Percentiles rank a stretch among this genome's conserved stretches.
Evolutionary conservation across 768 basidiomycete species (phyloP).

Genomic region (Boletus fagicola): DNA sequence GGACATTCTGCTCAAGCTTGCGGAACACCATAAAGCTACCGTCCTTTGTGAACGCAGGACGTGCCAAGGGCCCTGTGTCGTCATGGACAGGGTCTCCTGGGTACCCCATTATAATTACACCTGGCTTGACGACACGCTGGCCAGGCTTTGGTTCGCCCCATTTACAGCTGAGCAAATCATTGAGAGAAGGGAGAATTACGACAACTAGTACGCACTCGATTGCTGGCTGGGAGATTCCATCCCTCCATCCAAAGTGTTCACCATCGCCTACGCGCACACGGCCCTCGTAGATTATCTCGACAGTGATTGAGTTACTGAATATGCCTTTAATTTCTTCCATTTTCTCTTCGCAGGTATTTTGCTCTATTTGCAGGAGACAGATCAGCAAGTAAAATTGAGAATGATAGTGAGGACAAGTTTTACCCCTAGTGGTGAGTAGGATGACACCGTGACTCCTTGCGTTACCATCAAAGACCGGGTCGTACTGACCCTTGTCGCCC

Average conservation of each 20-base stretch:
- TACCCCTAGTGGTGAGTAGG: neutral
- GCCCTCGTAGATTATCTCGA: neutral
- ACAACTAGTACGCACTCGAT: neutral
- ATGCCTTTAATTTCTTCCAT: neutral
- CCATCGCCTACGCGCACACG: neutral
- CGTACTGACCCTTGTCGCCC: neutral
- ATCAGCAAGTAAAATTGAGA: neutral
- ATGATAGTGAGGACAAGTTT: neutral
- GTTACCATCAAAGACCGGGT: neutral
- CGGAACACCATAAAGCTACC: neutral
- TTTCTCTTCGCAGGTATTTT: neutral
- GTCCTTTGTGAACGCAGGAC: neutral
- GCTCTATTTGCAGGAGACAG: neutral
- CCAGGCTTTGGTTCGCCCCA: neutral
- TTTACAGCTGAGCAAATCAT: neutral
- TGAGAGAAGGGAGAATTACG: neutral
- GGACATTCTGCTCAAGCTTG: neutral
- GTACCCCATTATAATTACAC: neutral
- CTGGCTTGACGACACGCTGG: neutral
- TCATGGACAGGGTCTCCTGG: neutral
- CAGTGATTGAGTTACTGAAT: neutral
- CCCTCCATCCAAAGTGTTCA: neutral
- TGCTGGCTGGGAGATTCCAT: neutral
- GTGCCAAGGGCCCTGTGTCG: neutral
- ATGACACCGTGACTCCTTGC: neutral